Percentiles rank a stretch among this genome's conserved stretches.
phyloP scores from a whole-genome alignment of 352 stramenopile genomes.

The Aphanomyces astaci region DNA sequence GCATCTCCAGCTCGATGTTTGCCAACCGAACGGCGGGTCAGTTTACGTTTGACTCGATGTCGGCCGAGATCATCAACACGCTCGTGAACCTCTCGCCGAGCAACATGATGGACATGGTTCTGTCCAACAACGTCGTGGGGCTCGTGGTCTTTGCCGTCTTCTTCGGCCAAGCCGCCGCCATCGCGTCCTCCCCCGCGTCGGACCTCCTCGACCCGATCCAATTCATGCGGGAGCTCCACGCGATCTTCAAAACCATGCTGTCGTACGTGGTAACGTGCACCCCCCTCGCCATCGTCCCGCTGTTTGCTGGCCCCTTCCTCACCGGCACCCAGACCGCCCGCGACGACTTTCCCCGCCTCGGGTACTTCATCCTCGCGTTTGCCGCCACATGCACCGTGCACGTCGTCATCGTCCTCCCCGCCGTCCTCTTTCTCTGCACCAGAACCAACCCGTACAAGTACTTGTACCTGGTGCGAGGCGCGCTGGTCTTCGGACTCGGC shows the following conservation, averaged over 20 bases:
- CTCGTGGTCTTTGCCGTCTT: background rate
- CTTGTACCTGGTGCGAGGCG: background rate
- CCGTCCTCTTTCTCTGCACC: background rate
- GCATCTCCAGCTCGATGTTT: background rate
- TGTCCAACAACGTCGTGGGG: background rate
- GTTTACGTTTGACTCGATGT: background rate
- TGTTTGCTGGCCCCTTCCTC: background rate
- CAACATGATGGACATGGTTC: background rate
- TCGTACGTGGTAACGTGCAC: background rate
- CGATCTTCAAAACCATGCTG: background rate
- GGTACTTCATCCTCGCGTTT: background rate
- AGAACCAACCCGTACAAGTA: conserved; percentile 1
- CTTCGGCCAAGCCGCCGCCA: background rate
- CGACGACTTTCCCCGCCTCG: background rate
- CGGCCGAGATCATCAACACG: background rate
- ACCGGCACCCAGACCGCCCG: background rate
- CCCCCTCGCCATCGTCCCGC: conserved; percentile 3
- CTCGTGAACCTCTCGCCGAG: background rate
- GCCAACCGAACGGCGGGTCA: too few relatives aligned
- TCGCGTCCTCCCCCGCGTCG: background rate
- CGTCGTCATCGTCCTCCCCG: background rate
- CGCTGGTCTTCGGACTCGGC: background rate
- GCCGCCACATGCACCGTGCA: background rate
- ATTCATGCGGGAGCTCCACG: background rate
- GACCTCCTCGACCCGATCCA: background rate